Evolutionary conservation across 495 filamentous ascomycete genomes (phyloP), one percentile per base, ranked within the genome.

Genomic region (Penicillium cosmopolitanum): DNA sequence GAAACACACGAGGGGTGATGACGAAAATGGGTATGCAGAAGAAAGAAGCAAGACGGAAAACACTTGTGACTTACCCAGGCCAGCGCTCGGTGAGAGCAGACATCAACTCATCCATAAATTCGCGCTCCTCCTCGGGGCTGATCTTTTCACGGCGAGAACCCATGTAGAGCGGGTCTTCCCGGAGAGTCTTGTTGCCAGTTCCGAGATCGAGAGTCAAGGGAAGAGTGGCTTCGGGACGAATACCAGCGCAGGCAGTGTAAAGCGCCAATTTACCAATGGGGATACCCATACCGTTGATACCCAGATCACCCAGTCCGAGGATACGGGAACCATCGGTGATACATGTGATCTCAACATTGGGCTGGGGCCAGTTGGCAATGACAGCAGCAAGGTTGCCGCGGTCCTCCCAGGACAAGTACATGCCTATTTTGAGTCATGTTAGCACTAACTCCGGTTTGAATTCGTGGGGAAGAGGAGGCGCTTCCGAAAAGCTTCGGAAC

Each of bases 81-180:
- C 85, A 96, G 58, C 90, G 88, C 70, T 95, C 92, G 42, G 87
- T 89, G 40, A 92, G 83, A 53, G 95, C 95, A 66, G 86, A 80
- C 95, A 98, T 98, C 77, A 98, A 85, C 81, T 98, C 95, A 67
- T 98, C 95, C 83, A 98, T 81, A 73, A 98, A 98, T 64, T 94
- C 93, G 66, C 87, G 85, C 75, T 95, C 92, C 70, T 96, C 90
- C 50, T 92, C 82, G 25, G 89, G 79, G 13, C 86, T 81, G 48
- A 94, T 81, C 76, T 96, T 94, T 73, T 89, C 89, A 55, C 86
- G 82, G 62, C 92, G 87, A 68, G 90, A 87, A 62, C 95, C 95
- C 73, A 98, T 86, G 80, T 98, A 98, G 28, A 98, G 78, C 58
- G 96, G 95, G 75, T 98, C 95, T 71, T 88, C 88, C 67, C 92